Evolutionary conservation across 1,284 basidiomycete genomes (phyloP), one percentile per base, ranked within the genome.

Genomic region (Malassezia japonica): DNA sequence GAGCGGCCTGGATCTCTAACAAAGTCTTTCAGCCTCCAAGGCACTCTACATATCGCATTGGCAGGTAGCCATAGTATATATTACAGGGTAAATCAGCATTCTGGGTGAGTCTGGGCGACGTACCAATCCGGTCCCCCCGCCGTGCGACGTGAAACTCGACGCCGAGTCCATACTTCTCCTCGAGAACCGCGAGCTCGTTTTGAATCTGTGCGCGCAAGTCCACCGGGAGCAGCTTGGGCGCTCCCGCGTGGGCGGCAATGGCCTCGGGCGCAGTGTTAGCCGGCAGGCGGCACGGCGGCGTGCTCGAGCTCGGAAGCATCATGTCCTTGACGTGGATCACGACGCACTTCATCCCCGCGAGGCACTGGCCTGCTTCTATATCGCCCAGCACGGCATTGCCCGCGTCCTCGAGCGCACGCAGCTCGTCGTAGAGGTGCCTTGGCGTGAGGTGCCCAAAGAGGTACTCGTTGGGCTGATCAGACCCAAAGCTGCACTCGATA

Each of bases 331-430:
- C 20, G 29, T 48, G 46, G n/a, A 35, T 48, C 7, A 48, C 39
- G 21, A 48, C 29, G 32, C 46, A 48, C 20, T 40, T 48, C 12
- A 48, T 20, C 2, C 39, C 46, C 40, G 10, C 32, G 5, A 48
- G 32, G 9, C 13, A 34, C 33, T 16, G 9, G 6, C n/a, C 9
- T 20, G 16, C 8, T 33, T 18, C 10, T 41, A n/a, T 25, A 28
- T 38, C n/a, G n/a, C n/a, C n/a, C n/a, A 3, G 25, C 37, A 25
- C 6, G 81, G 82, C 6, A 84, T 88, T 75, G 83, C 94, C 74
- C 89, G 88, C 7, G 83, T 94, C 3, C 7, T 66, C 62, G 24
- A 70, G 46, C 31, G 57, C 55, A 15, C 55, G 44, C 33, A 70
- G 42, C 41, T 70, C 68, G 39, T 64, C 60, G 45, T 60, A 65